Conservation (phyloP, 192 early-diverging fungal genomes). For the Chytriomyces sp. region DNA sequence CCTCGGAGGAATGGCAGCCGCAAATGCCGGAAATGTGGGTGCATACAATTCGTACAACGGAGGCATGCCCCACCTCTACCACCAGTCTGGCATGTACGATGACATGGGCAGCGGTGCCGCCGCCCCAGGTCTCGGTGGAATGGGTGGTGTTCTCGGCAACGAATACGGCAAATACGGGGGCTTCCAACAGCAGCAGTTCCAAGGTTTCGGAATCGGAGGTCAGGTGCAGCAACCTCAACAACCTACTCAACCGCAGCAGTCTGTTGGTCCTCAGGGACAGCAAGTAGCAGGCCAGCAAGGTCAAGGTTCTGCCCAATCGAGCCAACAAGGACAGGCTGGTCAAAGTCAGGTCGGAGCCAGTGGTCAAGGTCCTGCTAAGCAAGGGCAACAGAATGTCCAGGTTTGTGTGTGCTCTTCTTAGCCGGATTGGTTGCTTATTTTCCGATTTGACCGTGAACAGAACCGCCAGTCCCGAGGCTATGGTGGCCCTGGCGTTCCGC, state of each 20-base stretch:
- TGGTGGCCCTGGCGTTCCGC: constrained; percentile 8
- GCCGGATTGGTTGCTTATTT: background rate
- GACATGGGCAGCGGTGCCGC: constrained; percentile 28
- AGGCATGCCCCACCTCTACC: constrained; percentile 40
- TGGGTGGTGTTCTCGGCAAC: constrained; percentile 17
- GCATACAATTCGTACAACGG: constrained; percentile 24
- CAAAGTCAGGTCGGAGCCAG: constrained; percentile 4
- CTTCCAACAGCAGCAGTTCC: constrained; percentile 30
- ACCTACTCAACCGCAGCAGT: constrained; percentile 1
- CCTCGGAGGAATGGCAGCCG: constrained; percentile 9
- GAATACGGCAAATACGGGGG: constrained; percentile 26
- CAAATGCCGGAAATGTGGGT: background rate
- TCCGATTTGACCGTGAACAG: background rate
- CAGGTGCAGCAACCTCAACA: constrained; percentile 16
- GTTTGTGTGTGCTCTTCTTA: background rate
- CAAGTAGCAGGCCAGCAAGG: background rate
- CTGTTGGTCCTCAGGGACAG: background rate
- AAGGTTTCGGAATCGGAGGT: constrained; percentile 25
- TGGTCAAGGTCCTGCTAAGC: constrained; percentile 2
- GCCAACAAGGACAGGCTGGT: constrained; percentile 10
- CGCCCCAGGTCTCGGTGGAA: background rate
- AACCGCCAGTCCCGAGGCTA: constrained; percentile 26
- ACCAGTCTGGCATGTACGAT: constrained; percentile 33
- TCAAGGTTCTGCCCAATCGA: constrained; percentile 1
- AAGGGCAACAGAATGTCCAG: constrained; percentile 16